A percentile compares a stretch with the other conserved stretches of the same genome.
Evolutionary conservation across 768 basidiomycete genomes (phyloP).

Genomic region (Leucogyrophana mollusca): DNA sequence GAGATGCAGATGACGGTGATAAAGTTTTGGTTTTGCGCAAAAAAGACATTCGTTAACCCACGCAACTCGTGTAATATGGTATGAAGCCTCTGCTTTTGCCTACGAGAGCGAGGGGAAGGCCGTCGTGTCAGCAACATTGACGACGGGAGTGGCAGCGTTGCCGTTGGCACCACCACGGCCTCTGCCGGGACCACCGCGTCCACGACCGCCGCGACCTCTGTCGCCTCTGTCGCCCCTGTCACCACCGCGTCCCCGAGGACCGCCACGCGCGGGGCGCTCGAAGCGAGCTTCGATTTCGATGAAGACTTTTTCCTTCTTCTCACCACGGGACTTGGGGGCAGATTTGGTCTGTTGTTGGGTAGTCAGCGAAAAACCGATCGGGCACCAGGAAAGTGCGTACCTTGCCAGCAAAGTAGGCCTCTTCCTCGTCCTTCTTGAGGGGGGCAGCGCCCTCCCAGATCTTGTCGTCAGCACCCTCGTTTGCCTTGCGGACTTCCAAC

Average conservation of each 20-base stretch:
- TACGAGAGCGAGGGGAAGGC: slow-evolving; percentile 89
- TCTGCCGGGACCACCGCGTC: slow-evolving; percentile 42
- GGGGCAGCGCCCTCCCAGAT: slow-evolving; percentile 72
- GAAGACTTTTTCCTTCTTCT: slow-evolving; percentile 90
- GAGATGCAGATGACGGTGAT: too few relatives aligned
- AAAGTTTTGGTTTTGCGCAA: too few relatives aligned
- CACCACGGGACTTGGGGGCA: slow-evolving; percentile 61
- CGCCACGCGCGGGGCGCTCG: slow-evolving; percentile 74
- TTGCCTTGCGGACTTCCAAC: slow-evolving; percentile 74
- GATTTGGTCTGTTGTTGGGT: slow-evolving; percentile 53
- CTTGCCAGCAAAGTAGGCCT: slow-evolving; percentile 88
- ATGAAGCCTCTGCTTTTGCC: slow-evolving; percentile 10
- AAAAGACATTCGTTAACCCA: too few relatives aligned
- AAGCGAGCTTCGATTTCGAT: slow-evolving; percentile 92
- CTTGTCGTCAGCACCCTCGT: slow-evolving; percentile 71
- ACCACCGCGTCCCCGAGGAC: slow-evolving; percentile 49
- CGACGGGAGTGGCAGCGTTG: slow-evolving; percentile 29
- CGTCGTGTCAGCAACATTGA: slow-evolving; percentile 79
- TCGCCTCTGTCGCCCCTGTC: slow-evolving; percentile 49
- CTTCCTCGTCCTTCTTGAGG: slow-evolving; percentile 62
- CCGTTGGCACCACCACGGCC: slow-evolving; percentile 41
- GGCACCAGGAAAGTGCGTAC: slow-evolving; percentile 39
- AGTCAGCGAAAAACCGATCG: neutral
- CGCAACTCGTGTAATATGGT: too few relatives aligned
- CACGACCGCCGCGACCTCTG: slow-evolving; percentile 44